Evolutionary conservation across 306 rosid genomes (phyloP).

Genomic region (Luffa aegyptiaca): DNA sequence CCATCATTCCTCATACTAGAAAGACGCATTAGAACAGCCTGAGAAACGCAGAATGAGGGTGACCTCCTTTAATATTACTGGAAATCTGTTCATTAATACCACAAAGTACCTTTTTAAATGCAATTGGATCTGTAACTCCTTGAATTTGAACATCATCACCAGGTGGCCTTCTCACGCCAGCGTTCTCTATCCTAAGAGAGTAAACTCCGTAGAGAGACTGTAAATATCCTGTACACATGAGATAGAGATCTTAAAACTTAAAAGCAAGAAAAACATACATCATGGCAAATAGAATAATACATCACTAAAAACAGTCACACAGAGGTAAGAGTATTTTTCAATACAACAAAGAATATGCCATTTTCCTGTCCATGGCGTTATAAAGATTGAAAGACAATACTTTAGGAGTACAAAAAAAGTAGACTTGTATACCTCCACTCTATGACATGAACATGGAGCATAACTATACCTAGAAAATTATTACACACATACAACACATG

Average conservation of each 20-base stretch:
- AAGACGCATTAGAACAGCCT: constrained; percentile 76
- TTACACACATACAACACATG: background rate
- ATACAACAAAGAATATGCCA: background rate
- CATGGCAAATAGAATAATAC: background rate
- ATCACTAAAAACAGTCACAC: background rate
- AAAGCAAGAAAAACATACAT: constrained; percentile 7
- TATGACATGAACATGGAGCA: background rate
- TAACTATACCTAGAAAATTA: background rate
- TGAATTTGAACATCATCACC: constrained; percentile 87
- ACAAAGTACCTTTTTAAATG: constrained; percentile 64
- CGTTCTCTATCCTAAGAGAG: constrained; percentile 76
- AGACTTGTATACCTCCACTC: background rate
- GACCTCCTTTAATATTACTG: background rate
- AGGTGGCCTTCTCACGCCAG: constrained; percentile 78
- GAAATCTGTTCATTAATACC: background rate
- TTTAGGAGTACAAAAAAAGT: background rate
- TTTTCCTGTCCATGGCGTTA: background rate
- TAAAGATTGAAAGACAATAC: background rate
- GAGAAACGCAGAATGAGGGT: constrained; percentile 18
- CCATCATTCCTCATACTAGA: constrained; percentile 56
- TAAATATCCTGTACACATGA: constrained; percentile 50
- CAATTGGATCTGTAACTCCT: constrained; percentile 75
- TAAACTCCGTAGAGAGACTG: constrained; percentile 75
- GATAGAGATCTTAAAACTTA: constrained; percentile 1
- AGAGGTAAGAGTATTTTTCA: background rate